Conservation (phyloP, 345 rosid species). For the thale cress (Arabidopsis thaliana) region TAIR10.1 NC_003074.8:17456501-17457000, state of each 20-base stretch:
- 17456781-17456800: background rate
- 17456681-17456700: background rate
- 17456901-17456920: background rate
- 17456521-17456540: background rate
- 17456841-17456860: background rate
- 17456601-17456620: slow-evolving; percentile 1
- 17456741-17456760: background rate
- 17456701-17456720: background rate
- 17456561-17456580: background rate
- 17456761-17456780: background rate
- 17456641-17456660: slow-evolving; percentile 1
- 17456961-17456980: slow-evolving; percentile 21
- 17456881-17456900: background rate
- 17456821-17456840: background rate
- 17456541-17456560: background rate
- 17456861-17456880: background rate
- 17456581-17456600: background rate
- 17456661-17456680: slow-evolving; percentile 20
- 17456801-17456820: background rate
- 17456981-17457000: slow-evolving; percentile 16
- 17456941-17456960: background rate
- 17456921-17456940: too few relatives aligned
- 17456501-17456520: slow-evolving; percentile 7
- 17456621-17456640: slow-evolving; percentile 7
- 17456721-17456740: background rate